Percentiles rank a stretch among this genome's conserved stretches.
These are phyloP conservation scores for Blastomyces silverae DNA, from an alignment of 2,329 filamentous ascomycete genomes.

Conservation along the genomic window DNA sequence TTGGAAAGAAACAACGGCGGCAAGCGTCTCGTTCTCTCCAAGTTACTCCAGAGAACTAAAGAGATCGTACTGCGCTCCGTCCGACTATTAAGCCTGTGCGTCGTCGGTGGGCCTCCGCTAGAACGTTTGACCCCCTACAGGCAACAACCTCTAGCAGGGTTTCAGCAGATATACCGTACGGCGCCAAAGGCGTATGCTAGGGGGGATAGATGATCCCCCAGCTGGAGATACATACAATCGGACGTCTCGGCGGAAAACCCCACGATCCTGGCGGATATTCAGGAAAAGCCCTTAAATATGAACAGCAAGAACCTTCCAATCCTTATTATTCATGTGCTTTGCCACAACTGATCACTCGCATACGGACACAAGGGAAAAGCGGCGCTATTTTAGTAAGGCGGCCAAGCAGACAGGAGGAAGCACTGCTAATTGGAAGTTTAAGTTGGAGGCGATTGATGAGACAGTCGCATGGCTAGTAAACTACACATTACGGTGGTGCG, in stretches of 20 bases:
- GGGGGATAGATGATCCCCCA: background rate
- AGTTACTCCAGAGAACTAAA: background rate
- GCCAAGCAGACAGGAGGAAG: too few species aligned
- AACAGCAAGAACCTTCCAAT: background rate
- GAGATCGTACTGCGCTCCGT: background rate
- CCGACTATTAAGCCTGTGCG: background rate
- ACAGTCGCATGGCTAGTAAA: background rate
- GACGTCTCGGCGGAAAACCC: background rate
- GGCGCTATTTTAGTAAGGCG: background rate
- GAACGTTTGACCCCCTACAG: background rate
- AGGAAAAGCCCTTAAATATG: background rate
- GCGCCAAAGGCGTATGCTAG: background rate
- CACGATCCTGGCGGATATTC: background rate
- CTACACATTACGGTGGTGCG: background rate
- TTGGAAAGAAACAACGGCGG: background rate
- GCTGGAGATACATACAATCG: background rate
- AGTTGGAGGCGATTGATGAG: background rate
- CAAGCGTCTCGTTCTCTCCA: background rate
- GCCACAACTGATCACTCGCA: slow-evolving; percentile 3
- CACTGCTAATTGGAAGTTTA: background rate
- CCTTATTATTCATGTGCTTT: background rate
- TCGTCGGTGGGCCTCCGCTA: background rate
- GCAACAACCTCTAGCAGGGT: background rate
- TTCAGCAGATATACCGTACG: background rate
- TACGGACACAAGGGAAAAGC: background rate